Evolutionary conservation across 2,329 filamentous ascomycete species (phyloP), one percentile per base, ranked within the genome.

Genomic region (Neopestalotiopsis clavispora): DNA sequence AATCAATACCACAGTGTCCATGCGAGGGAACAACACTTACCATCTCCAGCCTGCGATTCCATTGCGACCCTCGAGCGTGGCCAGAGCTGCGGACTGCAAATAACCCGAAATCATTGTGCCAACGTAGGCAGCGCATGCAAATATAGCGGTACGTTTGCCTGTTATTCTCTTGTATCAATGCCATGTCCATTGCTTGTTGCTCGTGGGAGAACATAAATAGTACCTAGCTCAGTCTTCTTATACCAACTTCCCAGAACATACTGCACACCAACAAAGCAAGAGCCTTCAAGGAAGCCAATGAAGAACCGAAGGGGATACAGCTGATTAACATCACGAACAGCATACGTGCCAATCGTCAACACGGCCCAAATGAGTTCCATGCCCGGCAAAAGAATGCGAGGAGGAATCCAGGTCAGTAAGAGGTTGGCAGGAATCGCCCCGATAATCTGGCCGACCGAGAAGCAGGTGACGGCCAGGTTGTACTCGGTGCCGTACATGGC

Each of bases 31-130:
- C 23, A 81, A 83, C 76, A 56, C 32, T 28, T 34, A 69, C 83
- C 83, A 85, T 45, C 86, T 79, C 87, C 88, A 90, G 0, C 84
- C 86, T 0, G 79, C 76, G 1, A 87, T 75, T 0, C 85, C 84
- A 23, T 76, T 75, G 2, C 82, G 72, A 0, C 86, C 86, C 42
- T 85, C 74, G 23, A 78, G 72, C 4, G 80, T 81, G 20, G 79
- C 76, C 45, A 76, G 74, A 6, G 80, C 77, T 10, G 82, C 85
- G 0, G 84, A 84, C 72, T 89, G 86, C 32, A 90, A 81, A 71
- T 86, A 86, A 0, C 88, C 88, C 1, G 84, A 84, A 67, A 90
- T 88, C 83, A 90, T 87, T 0, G 85, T 89, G 0, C 89, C 89
- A 0, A 86, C 86, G 1, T 90, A 81, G 0, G 88, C 89, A 12